Evolutionary conservation across 169 alveolate genomes (phyloP), one percentile per base, ranked within the genome.

Genomic region (Babesia divergens): DNA sequence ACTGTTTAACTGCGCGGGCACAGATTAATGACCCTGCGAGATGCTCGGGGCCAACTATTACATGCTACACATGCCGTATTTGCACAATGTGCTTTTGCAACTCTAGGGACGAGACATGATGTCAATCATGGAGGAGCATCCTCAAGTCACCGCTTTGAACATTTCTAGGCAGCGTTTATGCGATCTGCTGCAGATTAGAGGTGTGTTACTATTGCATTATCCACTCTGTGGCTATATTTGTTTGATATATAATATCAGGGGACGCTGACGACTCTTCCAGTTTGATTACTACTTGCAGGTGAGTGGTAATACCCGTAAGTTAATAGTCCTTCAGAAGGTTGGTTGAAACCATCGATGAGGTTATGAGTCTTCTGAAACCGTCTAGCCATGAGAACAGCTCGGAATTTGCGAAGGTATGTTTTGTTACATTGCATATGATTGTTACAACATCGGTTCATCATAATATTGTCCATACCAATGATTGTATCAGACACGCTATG

Each of bases 371-470:
- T 22, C 29, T 74, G 28, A 22, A 62, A 24, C 76, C 84, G 28
- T 46, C 37, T 4, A 16, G 24, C 32, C 28, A 31, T 22, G 76
- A 62, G 11, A 32, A 32, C 11, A 51, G 46, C 2, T 29, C 28
- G 46, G 34, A 28, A 1, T 62, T 55, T 18, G 38, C 38, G 18
- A 74, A 74, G 84, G 84, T 74, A 62, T 5, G 65, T 31, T 14
- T 37, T 14, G 59, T 51, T 28, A 14, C 14, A 13, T 51, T 13
- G n/a, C 13, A n/a, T 51, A 20, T 14, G 13, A 16, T 51, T 28
- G 16, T 18, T n/a, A n/a, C n/a, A n/a, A n/a, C n/a, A n/a, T n/a
- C n/a, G n/a, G n/a, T n/a, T n/a, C n/a, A n/a, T n/a, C n/a, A n/a
- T n/a, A n/a, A n/a, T n/a, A n/a, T n/a, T n/a, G n/a, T n/a, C n/a